Base-by-base conservation (phyloP, 306 rosid genomes). In the Sicyos baderoa region DNA sequence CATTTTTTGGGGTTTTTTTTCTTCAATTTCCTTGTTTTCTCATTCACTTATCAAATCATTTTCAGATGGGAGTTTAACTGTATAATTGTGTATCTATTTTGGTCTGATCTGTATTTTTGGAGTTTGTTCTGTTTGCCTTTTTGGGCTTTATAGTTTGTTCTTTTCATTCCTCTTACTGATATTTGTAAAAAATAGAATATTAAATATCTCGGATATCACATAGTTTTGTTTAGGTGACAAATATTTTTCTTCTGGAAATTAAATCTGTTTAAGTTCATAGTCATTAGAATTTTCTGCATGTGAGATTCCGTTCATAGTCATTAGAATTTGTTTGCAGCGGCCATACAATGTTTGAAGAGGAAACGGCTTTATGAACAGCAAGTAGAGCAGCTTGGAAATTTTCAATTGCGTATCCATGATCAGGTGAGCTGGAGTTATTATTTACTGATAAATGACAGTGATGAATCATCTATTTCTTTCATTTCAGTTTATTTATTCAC, bases 351-450 rank as follows among this genome's bases (percentile, higher is more conserved):
- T 82, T 80, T 92, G 81, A 92, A 92, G 86, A 86, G 96, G 85
- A 92, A 89, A 82, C 86, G 84, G 76, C 76, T 92, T 45, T 92
- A 92, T 27, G 97, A 92, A 82, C 97, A 92, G 61, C 97, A 92
- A 81, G 73, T 92, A 75, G 97, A 92, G 86, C 90, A 84, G 81
- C 97, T 92, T 58, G 97, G 97, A n/a, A 92, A 92, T 84, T 92
- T 89, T 83, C 97, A 92, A 78, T 75, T 92, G 87, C 96, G 97
- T 16, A 87, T 92, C 74, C 97, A 92, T 61, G 97, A 91, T 74
- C 97, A 91, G 95, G 97, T 91, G 75, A 27, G 68, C 47, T 58
- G 68, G 60, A 71, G 66, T 17, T 18, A 25, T 32, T 19, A 42
- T 12, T 44, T 57, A 21, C 63, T 14, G 35, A 40, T 54, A 54